Conservation (phyloP, 2,329 filamentous ascomycete species). For the Colletotrichum sp. region DNA sequence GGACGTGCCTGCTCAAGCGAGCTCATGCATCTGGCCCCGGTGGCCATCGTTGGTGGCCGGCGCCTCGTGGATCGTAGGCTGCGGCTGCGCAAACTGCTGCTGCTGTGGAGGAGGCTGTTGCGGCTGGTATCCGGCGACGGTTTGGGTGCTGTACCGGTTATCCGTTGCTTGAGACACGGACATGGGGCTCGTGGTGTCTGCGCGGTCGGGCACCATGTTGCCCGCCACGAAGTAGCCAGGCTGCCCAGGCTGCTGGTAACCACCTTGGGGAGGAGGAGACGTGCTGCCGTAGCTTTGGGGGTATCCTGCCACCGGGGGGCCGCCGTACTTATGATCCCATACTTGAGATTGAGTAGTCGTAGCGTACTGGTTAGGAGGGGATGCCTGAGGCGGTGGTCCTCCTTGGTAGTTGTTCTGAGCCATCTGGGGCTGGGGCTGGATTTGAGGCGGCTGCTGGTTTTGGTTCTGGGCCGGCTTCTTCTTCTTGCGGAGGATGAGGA, state of each 20-base stretch:
- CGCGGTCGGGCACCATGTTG: slow-evolving; percentile 16
- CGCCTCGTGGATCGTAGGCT: slow-evolving; percentile 41
- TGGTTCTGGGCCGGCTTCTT: slow-evolving; percentile 25
- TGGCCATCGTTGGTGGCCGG: slow-evolving; percentile 39
- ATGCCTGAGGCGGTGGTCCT: neutral
- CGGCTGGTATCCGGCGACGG: slow-evolving; percentile 16
- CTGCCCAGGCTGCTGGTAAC: slow-evolving; percentile 10
- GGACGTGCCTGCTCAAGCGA: slow-evolving; percentile 29
- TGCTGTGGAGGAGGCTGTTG: slow-evolving; percentile 21
- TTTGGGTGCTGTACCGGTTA: slow-evolving; percentile 13
- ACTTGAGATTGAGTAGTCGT: slow-evolving; percentile 18
- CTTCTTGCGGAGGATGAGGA: slow-evolving; percentile 35
- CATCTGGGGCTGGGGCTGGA: slow-evolving; percentile 10
- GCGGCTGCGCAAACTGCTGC: slow-evolving; percentile 24
- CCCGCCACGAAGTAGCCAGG: slow-evolving; percentile 22
- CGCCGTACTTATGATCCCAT: slow-evolving; percentile 32
- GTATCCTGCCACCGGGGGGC: slow-evolving; percentile 7
- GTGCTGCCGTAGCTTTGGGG: slow-evolving; percentile 19
- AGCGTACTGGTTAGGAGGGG: neutral
- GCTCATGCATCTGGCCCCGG: slow-evolving; percentile 45
- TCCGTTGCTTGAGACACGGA: slow-evolving; percentile 10
- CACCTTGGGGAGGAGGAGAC: slow-evolving; percentile 20
- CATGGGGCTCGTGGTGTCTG: slow-evolving; percentile 17
- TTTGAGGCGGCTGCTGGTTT: neutral
- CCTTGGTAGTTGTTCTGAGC: neutral